A percentile compares a stretch with the other conserved stretches of the same genome.
Evolutionary conservation across 2,329 filamentous ascomycete species (phyloP).

Genomic region (Penicillium carneum): DNA sequence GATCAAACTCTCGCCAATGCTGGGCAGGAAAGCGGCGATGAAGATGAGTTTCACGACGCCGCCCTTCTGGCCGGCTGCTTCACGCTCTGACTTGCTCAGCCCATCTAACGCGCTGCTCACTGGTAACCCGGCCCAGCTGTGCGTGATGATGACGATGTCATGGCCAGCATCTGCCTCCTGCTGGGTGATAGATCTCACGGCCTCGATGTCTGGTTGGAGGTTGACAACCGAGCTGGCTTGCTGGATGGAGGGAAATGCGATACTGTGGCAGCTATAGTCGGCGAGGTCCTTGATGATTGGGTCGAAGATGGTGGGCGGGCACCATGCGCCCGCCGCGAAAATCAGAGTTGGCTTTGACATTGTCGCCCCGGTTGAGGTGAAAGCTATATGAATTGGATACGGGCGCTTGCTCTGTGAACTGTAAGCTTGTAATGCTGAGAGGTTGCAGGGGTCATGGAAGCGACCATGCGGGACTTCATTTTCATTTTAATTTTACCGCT

Average conservation of each 20-base stretch:
- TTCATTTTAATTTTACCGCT: conserved; percentile 4
- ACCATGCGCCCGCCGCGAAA: conserved; percentile 45
- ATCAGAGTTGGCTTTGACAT: conserved; percentile 42
- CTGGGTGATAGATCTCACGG: conserved; percentile 44
- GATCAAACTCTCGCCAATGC: conserved; percentile 43
- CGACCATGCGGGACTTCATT: not conserved
- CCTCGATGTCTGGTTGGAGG: conserved; percentile 42
- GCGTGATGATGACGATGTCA: conserved; percentile 43
- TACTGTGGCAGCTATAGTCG: conserved; percentile 33
- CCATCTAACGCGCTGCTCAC: conserved; percentile 47
- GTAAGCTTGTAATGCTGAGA: not conserved
- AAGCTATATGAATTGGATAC: not conserved
- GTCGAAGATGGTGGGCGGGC: conserved; percentile 41
- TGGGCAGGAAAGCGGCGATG: conserved; percentile 46
- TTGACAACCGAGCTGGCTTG: conserved; percentile 32
- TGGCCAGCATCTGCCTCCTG: conserved; percentile 39
- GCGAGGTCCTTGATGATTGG: conserved; percentile 35
- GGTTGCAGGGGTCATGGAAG: not conserved
- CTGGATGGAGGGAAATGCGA: conserved; percentile 42
- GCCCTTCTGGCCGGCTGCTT: conserved; percentile 38
- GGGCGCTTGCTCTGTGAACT: not conserved
- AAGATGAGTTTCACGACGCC: conserved; percentile 47
- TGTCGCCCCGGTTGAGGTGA: not conserved
- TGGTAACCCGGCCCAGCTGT: conserved; percentile 50
- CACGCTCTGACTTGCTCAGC: conserved; percentile 41